Evolutionary conservation across 108 stramenopile species (phyloP).

Genomic region (Cyclotella distinguenda): DNA sequence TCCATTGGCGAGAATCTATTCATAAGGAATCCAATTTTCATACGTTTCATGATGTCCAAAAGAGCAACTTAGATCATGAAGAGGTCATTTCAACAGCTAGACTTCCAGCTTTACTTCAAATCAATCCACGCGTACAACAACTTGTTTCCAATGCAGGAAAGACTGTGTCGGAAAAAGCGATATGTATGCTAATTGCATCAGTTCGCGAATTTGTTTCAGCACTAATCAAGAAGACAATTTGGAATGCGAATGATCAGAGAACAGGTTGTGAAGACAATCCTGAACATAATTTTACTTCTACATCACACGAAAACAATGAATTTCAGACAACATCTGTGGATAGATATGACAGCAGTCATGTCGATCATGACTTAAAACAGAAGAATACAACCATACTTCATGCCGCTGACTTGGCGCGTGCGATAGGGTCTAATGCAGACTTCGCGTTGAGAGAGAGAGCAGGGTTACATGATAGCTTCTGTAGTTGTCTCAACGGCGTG

Average conservation of each 20-base stretch:
- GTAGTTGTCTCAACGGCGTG: no score
- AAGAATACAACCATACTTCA: no score
- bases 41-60: neutral
- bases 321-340: neutral
- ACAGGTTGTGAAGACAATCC: constrained; percentile 14
- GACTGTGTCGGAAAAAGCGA: constrained; percentile 65
- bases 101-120: constrained; percentile 65
- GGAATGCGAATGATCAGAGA: constrained; percentile 22
- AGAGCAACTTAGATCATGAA: neutral
- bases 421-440: no score
- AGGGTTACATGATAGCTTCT: no score
- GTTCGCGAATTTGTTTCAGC: constrained; percentile 57
- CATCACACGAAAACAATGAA: constrained; percentile 9
- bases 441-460: no score
- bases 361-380: no score
- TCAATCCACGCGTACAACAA: constrained; percentile 61
- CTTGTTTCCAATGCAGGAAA: constrained; percentile 38
- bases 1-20: constrained; percentile 7
- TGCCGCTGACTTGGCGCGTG: no score
- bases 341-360: no score
- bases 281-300: constrained; percentile 6
- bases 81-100: constrained; percentile 36
- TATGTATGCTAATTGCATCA: constrained; percentile 69
- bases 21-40: neutral
- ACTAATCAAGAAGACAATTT: constrained; percentile 47